These are phyloP conservation scores for Xylaria digitata DNA, from an alignment of 2,329 filamentous ascomycete species.

Conservation along the genomic window DNA sequence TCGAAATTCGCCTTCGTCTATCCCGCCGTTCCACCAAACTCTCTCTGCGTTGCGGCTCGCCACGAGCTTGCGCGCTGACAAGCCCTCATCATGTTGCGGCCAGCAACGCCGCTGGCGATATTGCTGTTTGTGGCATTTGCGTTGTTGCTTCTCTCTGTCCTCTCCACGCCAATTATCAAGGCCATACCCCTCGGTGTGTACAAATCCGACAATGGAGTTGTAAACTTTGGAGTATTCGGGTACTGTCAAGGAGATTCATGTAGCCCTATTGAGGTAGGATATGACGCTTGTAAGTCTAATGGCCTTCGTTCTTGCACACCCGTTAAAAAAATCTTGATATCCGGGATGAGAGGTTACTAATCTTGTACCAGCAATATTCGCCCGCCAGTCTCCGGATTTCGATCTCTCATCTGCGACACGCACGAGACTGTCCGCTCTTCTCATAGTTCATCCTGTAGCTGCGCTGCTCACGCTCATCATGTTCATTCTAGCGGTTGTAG, in stretches of 20 bases:
- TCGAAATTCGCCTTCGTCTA: slow-evolving; percentile 18
- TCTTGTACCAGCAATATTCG: slow-evolving; percentile 38
- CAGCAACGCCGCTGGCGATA: slow-evolving; percentile 89
- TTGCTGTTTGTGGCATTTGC: slow-evolving; percentile 87
- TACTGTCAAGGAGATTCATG: slow-evolving; percentile 78
- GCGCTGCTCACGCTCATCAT: slow-evolving; percentile 87
- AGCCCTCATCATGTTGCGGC: slow-evolving; percentile 78
- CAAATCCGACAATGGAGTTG: slow-evolving; percentile 81
- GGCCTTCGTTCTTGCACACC: not conserved
- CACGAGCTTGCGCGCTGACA: slow-evolving; percentile 48
- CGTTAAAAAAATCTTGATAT: too few species aligned
- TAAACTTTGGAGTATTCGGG: slow-evolving; percentile 92
- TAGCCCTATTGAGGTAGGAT: slow-evolving; percentile 82
- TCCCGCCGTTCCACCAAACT: slow-evolving; percentile 25
- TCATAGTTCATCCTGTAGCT: slow-evolving; percentile 93
- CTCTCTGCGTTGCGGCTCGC: slow-evolving; percentile 46
- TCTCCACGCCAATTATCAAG: slow-evolving; percentile 92
- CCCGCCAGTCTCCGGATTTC: slow-evolving; percentile 57
- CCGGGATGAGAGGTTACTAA: slow-evolving; percentile 31
- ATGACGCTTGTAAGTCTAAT: slow-evolving; percentile 74
- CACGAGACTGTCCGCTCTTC: slow-evolving; percentile 81
- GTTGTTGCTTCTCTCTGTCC: slow-evolving; percentile 83
- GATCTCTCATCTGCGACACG: slow-evolving; percentile 65
- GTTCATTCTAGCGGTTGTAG: slow-evolving; percentile 79
- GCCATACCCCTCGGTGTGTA: slow-evolving; percentile 85